Evolutionary conservation across 2,329 filamentous ascomycete genomes (phyloP), one percentile per base, ranked within the genome.

Genomic region (Hypocreales sp.): DNA sequence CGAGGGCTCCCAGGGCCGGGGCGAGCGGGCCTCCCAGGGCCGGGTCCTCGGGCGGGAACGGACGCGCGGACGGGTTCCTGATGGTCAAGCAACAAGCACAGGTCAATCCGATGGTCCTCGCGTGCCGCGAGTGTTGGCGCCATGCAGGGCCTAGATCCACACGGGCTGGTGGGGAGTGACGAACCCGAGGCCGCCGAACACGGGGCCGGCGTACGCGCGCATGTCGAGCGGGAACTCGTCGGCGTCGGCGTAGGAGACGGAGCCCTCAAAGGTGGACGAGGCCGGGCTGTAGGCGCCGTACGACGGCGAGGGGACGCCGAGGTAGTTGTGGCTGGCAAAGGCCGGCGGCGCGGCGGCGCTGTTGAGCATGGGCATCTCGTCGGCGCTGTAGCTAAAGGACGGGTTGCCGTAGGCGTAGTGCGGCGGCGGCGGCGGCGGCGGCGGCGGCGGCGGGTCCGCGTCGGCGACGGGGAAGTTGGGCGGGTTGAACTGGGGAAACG

Each of bases 351-450:
- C 52, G 15, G 58, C 48, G 31, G 66, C 57, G 7, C 59, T 53
- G 34, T 60, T 58, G 40, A 72, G 53, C 40, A 68, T 54, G 16
- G 68, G 65, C 45, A 75, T 54, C 37, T 72, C 65, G 45, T 75
- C 71, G 28, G 67, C 61, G 47, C 70, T 74, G 56, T 73, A 75
- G 51, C 60, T 72, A 48, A 75, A 74, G 15, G 64, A 56, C 11
- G 66, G 61, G 38, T 65, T 72, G 20, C 60, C 56, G 31, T 72
- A 74, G 1, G 63, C 36, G 37, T 66, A 72, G 19, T 58, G 46
- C 16, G 54, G 32, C 16, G 33, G 30, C 8, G 24, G 15, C 20
- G 7, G 18, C 13, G 25, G 47, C 24, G 52, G 44, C 8, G 53
- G 45, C 2, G 55, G 17, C 39, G 22, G 57, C 47, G 26, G 22